A percentile compares a stretch with the other conserved stretches of the same genome.
Conservation (phyloP, 139 green algal species). For the Auxenochlorella protothecoides region DNA sequence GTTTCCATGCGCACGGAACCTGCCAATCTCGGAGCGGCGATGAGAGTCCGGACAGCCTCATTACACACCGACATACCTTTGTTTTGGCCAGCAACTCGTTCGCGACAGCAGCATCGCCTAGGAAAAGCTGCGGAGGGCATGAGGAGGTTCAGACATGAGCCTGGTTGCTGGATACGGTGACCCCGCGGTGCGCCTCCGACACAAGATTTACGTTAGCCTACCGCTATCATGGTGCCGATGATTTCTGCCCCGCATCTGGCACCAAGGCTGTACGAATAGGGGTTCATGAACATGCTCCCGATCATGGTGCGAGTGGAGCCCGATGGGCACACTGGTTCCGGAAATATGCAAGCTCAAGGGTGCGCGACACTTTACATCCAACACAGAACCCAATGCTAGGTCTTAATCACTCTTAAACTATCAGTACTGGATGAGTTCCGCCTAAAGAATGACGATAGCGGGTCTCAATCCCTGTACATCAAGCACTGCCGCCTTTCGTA, state of each 20-base stretch:
- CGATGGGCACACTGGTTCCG: neutral
- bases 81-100: neutral
- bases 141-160: neutral
- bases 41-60: neutral
- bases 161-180: neutral
- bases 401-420: neutral
- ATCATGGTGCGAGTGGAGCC: neutral
- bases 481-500: too few relatives aligned
- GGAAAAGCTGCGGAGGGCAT: neutral
- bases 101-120: neutral
- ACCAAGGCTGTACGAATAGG: neutral
- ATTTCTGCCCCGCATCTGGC: neutral
- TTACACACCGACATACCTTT: neutral
- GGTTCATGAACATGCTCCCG: neutral
- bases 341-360: neutral
- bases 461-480: too few relatives aligned
- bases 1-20: neutral
- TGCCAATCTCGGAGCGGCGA: neutral
- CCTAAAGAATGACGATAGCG: too few relatives aligned
- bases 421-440: neutral
- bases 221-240: neutral
- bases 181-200: too few relatives aligned
- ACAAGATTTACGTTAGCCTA: neutral
- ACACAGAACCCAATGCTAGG: neutral
- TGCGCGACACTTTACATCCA: too few relatives aligned